Evolutionary conservation across 208 protist genomes (phyloP), one percentile per base, ranked within the genome.

Genomic region (Trichomonas gallinae): DNA sequence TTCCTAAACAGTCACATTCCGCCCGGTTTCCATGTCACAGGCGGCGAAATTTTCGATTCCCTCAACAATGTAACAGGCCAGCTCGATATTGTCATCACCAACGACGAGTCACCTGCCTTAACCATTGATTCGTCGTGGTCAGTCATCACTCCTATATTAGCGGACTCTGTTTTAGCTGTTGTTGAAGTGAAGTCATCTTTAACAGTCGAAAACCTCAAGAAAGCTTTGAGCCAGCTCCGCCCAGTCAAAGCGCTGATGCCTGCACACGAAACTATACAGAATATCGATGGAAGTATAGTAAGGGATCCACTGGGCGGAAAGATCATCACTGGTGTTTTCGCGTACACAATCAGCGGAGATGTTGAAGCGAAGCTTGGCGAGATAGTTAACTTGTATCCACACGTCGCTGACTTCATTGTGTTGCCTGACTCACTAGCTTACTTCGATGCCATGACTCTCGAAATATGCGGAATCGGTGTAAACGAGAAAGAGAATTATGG

Each of bases 331-430:
- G 87, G 87, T 15, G 45, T 93, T 38, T 93, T 93, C 51, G 40
- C 87, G 2, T 93, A 48, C 31, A 17, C 15, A 11, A 34, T n/a
- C 26, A 51, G 26, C 46, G 44, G n/a, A 38, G 36, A 51, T 51
- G 36, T 93, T 93, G n/a, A 48, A 6, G 13, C 23, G 9, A 34
- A 93, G n/a, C 36, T 89, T 46, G 13, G n/a, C 4, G 40, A 89
- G 11, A 93, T 51, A 17, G 26, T 93, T 51, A 23, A 34, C n/a
- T 34, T 51, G 17, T 93, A 51, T 93, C 44, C 87, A 38, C 15
- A 51, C 15, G 87, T 93, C 51, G 87, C 87, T 51, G 87, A 93
- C 46, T 93, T 93, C 38, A 93, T 93, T 58, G 87, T 93, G 0
- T n/a, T 51, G 40, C 87, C 87, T 15, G 44, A 93, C 26, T 23